Evolutionary conservation across 352 stramenopile genomes (phyloP), one percentile per base, ranked within the genome.

Genomic region (Pythium dissotocum): DNA sequence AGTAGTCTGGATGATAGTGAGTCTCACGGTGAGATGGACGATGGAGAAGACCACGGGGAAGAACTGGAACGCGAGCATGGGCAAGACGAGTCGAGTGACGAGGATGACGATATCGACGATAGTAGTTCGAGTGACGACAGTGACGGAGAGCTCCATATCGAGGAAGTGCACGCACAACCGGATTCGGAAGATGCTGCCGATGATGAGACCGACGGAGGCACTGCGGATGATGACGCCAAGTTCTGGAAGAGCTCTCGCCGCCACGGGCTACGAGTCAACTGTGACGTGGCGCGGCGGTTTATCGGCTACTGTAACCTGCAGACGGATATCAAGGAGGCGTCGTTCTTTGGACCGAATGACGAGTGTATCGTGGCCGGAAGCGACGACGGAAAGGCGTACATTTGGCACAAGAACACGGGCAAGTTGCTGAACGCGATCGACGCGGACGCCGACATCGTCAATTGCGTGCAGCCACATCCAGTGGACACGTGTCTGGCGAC

Each of bases 321-420:
- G 72, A 97, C 90, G 0, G 90, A 96, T 40, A 97, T 97, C 69
- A 97, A 97, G 68, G 89, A 97, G 68, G 89, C 89, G 0, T 76
- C 76, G 0, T 97, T 97, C 61, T 93, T 97, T 44, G 90, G 90
- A 0, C 77, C 77, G n/a, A 93, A 95, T 46, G 90, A 94, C 58
- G 80, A 77, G 36, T 94, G 90, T 52, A 87, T 97, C 44, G 87
- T 96, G 30, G 87, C 88, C 5, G 90, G 90, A 5, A 97, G 88
- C 38, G 90, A 97, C 54, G 89, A 97, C 49, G 89, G 90, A 0
- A 80, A 82, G 28, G 86, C 91, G 28, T 88, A 92, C 58, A 82
- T 97, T 58, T 97, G 90, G 90, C 71, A 96, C 65, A 93, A 91
- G 49, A 63, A 69, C 24, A 94, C 83, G 18, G 90, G 90, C 21